A percentile compares a stretch with the other conserved stretches of the same genome.
Conservation (phyloP, 2,329 filamentous ascomycete genomes). For the Lomentospora prolificans region DNA sequence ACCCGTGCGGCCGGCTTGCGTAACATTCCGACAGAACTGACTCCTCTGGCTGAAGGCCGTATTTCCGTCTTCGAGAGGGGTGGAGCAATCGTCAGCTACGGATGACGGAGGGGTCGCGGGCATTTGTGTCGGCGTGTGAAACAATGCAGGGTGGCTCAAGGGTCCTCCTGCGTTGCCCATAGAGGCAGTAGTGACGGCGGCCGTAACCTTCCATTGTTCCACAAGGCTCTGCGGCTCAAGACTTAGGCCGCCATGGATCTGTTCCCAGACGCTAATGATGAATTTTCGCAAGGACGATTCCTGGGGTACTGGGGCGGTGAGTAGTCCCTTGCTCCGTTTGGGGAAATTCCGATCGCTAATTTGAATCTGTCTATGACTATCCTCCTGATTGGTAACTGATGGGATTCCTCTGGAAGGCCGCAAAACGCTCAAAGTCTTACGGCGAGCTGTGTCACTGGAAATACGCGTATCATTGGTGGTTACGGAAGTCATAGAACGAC, state of each 20-base stretch:
- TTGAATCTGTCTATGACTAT: conserved; percentile 17
- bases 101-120: neutral
- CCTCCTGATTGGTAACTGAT: neutral
- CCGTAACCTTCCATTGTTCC: conserved; percentile 17
- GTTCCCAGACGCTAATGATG: conserved; percentile 23
- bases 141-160: neutral
- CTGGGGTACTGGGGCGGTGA: conserved; percentile 15
- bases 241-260: conserved; percentile 20
- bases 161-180: neutral
- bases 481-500: too few relatives aligned
- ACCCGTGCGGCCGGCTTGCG: conserved; percentile 37
- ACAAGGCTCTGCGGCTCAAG: conserved; percentile 19
- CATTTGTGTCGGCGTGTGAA: neutral
- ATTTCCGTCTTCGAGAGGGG: neutral
- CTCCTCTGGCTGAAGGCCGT: conserved; percentile 21
- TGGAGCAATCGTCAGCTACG: neutral
- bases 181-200: conserved; percentile 3
- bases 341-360: conserved; percentile 15
- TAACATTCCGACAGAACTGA: conserved; percentile 21
- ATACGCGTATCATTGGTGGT: neutral
- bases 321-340: conserved; percentile 16
- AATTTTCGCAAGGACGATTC: conserved; percentile 18
- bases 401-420: neutral
- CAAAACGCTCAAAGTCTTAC: neutral
- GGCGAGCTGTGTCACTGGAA: neutral